Percentiles rank a stretch among this genome's conserved stretches.
Evolutionary conservation across 176 grass and related monocot genomes (phyloP).

Genomic region (Thinopyrum elongatum): DNA sequence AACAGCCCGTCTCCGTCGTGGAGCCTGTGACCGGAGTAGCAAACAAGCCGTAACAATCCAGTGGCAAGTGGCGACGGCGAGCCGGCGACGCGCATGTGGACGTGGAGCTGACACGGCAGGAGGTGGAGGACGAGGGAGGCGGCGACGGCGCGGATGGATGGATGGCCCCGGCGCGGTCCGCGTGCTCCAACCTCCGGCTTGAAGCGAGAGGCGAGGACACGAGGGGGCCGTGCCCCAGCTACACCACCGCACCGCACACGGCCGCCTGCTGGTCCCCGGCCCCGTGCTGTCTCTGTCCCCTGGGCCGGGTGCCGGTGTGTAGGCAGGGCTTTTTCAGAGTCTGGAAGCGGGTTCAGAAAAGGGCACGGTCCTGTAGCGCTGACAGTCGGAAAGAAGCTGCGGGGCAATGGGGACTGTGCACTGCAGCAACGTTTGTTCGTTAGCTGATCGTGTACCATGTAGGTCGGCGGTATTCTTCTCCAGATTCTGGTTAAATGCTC

Average conservation of each 20-base stretch:
- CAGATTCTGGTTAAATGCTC: background rate
- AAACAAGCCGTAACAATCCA: background rate
- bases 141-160: background rate
- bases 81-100: background rate
- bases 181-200: background rate
- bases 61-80: slow-evolving; percentile 10
- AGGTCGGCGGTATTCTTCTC: no score
- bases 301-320: background rate
- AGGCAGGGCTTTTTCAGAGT: background rate
- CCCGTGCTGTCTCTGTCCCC: background rate
- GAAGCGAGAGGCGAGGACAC: background rate
- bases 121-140: background rate
- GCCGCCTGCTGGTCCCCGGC: background rate
- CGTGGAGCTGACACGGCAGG: background rate
- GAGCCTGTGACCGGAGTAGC: background rate
- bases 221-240: background rate
- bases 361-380: background rate
- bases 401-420: background rate
- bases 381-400: background rate
- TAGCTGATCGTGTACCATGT: background rate
- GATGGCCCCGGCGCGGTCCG: background rate
- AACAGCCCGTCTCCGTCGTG: background rate
- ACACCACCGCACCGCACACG: background rate
- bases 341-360: background rate
- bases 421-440: background rate